phyloP scores from a whole-genome alignment of 78 protist species.

The Dictyostelium capitatum region DNA sequence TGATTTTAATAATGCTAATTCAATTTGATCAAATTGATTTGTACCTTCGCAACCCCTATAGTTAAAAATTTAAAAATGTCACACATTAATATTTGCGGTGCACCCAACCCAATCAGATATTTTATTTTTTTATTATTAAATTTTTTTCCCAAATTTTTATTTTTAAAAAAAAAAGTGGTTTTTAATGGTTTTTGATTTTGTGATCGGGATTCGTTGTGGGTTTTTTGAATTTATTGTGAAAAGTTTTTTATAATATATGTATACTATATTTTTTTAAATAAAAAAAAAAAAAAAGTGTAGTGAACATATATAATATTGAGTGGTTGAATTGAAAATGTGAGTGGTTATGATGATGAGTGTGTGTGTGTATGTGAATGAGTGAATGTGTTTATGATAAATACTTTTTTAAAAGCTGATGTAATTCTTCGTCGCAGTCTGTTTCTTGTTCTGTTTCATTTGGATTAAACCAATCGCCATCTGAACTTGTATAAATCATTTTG shows the following conservation, averaged over 20 bases:
- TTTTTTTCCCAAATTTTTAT: not conserved
- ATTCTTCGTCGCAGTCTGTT: conserved; percentile 5
- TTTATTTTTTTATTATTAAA: not conserved
- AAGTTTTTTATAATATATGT: too few species aligned
- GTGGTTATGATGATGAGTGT: too few species aligned
- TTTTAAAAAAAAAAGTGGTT: conserved; percentile 4
- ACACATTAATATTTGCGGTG: not conserved
- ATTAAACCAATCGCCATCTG: conserved; percentile 21
- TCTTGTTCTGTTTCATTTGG: conserved; percentile 26
- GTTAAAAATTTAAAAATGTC: not conserved
- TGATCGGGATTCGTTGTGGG: too few species aligned
- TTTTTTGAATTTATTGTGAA: not conserved
- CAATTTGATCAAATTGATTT: conserved; percentile 21
- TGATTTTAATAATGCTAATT: conserved; percentile 32
- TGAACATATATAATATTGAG: not conserved
- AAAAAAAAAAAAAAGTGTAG: not conserved
- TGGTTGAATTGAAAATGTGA: too few species aligned
- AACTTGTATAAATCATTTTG: not conserved
- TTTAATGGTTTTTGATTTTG: not conserved
- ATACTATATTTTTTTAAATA: too few species aligned
- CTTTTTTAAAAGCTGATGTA: conserved; percentile 30
- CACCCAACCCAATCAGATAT: not conserved
- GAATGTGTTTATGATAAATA: not conserved
- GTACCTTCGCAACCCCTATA: conserved; percentile 58
- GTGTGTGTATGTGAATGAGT: too few species aligned